Conservation (phyloP, 2,329 filamentous ascomycete genomes). For the Hypoxylon sp. region DNA sequence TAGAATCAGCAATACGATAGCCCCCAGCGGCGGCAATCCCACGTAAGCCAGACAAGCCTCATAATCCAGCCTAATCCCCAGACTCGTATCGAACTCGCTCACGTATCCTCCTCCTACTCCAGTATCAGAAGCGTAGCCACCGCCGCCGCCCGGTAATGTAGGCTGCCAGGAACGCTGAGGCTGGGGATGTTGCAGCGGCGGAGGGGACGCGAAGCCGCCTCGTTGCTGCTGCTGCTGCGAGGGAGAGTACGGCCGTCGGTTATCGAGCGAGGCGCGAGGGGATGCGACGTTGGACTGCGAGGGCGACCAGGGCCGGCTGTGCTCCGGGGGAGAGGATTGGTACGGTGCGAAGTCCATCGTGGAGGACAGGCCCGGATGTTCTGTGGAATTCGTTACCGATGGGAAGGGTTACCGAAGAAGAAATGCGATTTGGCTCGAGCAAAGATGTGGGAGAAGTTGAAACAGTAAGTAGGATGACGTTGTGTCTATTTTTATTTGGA, state of each 20-base stretch:
- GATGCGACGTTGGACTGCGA: constrained; percentile 61
- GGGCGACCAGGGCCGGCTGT: constrained; percentile 82
- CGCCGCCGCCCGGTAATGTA: constrained; percentile 17
- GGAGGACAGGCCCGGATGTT: not conserved
- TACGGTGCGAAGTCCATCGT: constrained; percentile 96
- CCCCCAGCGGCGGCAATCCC: constrained; percentile 84
- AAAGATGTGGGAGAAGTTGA: not conserved
- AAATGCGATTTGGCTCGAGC: not conserved
- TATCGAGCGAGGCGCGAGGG: constrained; percentile 69
- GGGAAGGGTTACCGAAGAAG: constrained; percentile 6
- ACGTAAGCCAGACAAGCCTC: constrained; percentile 93
- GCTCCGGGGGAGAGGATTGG: constrained; percentile 90
- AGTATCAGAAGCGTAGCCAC: constrained; percentile 50
- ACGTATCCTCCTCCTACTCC: constrained; percentile 53
- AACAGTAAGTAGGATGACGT: constrained; percentile 23
- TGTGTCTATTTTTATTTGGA: constrained; percentile 17
- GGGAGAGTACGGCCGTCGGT: constrained; percentile 65
- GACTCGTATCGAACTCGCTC: constrained; percentile 89
- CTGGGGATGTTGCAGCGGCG: constrained; percentile 65
- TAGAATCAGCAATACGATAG: constrained; percentile 83
- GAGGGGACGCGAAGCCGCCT: constrained; percentile 58
- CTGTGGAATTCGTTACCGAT: constrained; percentile 16
- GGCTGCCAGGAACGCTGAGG: constrained; percentile 68
- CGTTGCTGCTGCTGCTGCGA: constrained; percentile 56
- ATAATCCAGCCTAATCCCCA: constrained; percentile 87